Conservation (phyloP, 2,329 filamentous ascomycete species). For the Xylaria digitata region DNA sequence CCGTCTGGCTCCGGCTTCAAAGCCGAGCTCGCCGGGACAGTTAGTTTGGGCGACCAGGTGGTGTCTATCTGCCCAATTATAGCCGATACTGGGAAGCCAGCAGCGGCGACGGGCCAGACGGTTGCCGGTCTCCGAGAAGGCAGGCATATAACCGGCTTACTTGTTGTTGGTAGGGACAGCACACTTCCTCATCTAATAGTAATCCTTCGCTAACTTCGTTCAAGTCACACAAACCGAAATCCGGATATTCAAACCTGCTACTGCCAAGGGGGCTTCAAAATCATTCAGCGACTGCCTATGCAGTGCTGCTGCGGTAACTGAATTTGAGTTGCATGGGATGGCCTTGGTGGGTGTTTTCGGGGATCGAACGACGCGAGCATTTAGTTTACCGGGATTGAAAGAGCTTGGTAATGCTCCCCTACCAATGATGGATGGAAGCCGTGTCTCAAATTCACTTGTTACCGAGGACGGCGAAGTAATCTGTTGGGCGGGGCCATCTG, state of each 20-base stretch:
- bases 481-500: conserved; percentile 88
- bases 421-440: conserved; percentile 76
- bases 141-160: conserved; percentile 78
- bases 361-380: conserved; percentile 82
- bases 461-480: conserved; percentile 84
- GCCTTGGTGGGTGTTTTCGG: conserved; percentile 87
- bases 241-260: conserved; percentile 88
- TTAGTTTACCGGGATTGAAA: conserved; percentile 86
- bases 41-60: conserved; percentile 74
- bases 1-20: conserved; percentile 79
- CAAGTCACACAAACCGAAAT: conserved; percentile 75
- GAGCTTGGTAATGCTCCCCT: conserved; percentile 79
- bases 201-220: conserved; percentile 40
- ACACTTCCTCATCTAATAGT: neutral
- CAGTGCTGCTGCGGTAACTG: conserved; percentile 80
- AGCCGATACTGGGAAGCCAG: conserved; percentile 78
- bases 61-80: conserved; percentile 84
- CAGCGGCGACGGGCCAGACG: conserved; percentile 77
- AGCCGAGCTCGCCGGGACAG: conserved; percentile 76
- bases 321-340: conserved; percentile 78
- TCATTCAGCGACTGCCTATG: conserved; percentile 87
- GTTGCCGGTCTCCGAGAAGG: conserved; percentile 84
- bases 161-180: conserved; percentile 73
- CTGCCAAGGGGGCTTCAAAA: conserved; percentile 90
- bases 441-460: conserved; percentile 76